These are phyloP conservation scores for Zygoascus sp. DNA, from an alignment of 1,139 yeast genomes.

Conservation along the genomic window DNA sequence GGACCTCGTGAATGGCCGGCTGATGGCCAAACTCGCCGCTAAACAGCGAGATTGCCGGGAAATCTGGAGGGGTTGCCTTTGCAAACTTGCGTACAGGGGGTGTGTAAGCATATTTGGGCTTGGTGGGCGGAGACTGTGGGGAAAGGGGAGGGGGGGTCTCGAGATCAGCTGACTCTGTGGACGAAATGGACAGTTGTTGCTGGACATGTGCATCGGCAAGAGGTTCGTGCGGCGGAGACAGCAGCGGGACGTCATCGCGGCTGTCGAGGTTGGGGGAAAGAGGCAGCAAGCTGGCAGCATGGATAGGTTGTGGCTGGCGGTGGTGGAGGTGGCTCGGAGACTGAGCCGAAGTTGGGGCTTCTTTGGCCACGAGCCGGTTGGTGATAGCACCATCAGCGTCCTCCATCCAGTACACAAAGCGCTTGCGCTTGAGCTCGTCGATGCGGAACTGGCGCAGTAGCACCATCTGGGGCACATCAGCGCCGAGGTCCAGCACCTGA, in stretches of 20 bases:
- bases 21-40: not conserved
- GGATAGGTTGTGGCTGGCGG: not conserved
- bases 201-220: not conserved
- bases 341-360: not conserved
- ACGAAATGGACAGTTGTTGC: not conserved
- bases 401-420: constrained; percentile 10
- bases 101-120: constrained; percentile 5
- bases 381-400: not conserved
- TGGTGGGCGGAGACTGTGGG: not conserved
- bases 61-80: not conserved
- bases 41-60: not conserved
- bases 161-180: not conserved
- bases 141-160: constrained; percentile 2
- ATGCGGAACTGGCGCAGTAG: not conserved
- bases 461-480: not conserved
- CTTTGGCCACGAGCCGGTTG: not conserved
- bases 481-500: constrained; percentile 1
- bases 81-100: constrained; percentile 1
- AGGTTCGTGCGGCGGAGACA: not conserved
- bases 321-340: not conserved
- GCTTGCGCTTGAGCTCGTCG: not conserved
- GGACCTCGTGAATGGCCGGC: not conserved
- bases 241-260: not conserved
- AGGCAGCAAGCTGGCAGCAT: too few species aligned
- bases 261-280: not conserved